Conservation (phyloP, 164 flowering plant genomes). For the Aristolochia californica region DNA sequence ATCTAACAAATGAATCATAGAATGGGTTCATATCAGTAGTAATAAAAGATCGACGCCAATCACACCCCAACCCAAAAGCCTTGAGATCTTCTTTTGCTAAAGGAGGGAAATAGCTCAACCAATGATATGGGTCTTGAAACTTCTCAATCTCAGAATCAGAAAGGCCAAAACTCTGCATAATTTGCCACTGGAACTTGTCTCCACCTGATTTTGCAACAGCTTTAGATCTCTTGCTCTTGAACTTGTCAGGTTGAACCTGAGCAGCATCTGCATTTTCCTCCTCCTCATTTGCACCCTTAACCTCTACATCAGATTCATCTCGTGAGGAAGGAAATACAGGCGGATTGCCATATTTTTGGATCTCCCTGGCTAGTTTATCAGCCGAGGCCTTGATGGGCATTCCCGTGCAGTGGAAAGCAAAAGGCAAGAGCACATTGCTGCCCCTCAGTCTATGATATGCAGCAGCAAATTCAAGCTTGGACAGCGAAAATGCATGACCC, state of each 20-base stretch:
- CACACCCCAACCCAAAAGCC: constrained; percentile 83
- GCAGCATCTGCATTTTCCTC: constrained; percentile 14
- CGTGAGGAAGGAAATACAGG: constrained; percentile 39
- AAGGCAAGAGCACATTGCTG: constrained; percentile 74
- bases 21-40: constrained; percentile 76
- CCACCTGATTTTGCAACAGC: constrained; percentile 46
- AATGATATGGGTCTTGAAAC: constrained; percentile 60
- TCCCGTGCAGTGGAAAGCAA: constrained; percentile 91
- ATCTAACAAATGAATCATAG: constrained; percentile 69
- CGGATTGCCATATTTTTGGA: constrained; percentile 47
- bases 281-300: constrained; percentile 14
- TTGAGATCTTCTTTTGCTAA: constrained; percentile 73
- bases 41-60: constrained; percentile 85
- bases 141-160: constrained; percentile 57
- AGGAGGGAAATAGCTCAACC: constrained; percentile 74
- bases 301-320: constrained; percentile 13
- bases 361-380: constrained; percentile 64
- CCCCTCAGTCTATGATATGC: constrained; percentile 82
- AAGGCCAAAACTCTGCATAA: constrained; percentile 71
- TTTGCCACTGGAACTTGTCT: constrained; percentile 55
- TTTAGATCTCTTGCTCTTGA: constrained; percentile 65
- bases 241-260: constrained; percentile 34
- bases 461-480: constrained; percentile 86
- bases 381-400: constrained; percentile 97
- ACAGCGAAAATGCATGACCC: constrained; percentile 89